Evolutionary conservation across 1,284 basidiomycete genomes (phyloP), one percentile per base, ranked within the genome.

Genomic region (Trichosporon faecale): DNA sequence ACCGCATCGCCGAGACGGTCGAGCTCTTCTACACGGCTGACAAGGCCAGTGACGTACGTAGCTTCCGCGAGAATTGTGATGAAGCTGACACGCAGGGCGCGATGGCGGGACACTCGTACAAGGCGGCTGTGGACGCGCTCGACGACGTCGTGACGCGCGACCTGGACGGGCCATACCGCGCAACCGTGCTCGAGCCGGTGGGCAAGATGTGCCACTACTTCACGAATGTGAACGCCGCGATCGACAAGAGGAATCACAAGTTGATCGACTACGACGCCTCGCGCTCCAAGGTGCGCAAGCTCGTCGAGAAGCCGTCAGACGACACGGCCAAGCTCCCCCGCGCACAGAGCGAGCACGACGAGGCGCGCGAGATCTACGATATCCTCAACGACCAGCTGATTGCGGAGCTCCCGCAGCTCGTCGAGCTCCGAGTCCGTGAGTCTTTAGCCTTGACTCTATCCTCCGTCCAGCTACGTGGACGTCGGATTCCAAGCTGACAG

Each of bases 201-300:
- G 94, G 96, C 1, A 97, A 96, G 85, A 93, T 99, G 88, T 94
- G 92, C 80, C 90, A 91, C 1, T 98, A 98, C 84, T 98, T 96
- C 85, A 93, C 94, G 4, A 87, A 94, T 64, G 90, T 98, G 79
- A 98, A 98, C 82, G 92, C 95, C 72, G 92, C 95, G 69, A 94
- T 99, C 75, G 79, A 89, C 60, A 99, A 99, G 85, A 89, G 97
- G 65, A 92, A 95, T 85, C 95, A 98, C 86, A 99, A 99, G 89
- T 87, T 98, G 72, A 87, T 97, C 60, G 97, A 99, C 85, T 99
- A 96, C 80, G 97, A 99, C 78, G 87, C 96, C 0, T 91, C 95
- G 3, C 88, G 97, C 67, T 92, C 91, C 77, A 94, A 89, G 83
- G 86, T 94, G 74, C 90, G 93, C 78, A 99, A 98, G 81, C 84